Percentiles rank a stretch among this genome's conserved stretches.
phyloP scores from a whole-genome alignment of 495 filamentous ascomycete genomes.

The Penicillium mononematosum region DNA sequence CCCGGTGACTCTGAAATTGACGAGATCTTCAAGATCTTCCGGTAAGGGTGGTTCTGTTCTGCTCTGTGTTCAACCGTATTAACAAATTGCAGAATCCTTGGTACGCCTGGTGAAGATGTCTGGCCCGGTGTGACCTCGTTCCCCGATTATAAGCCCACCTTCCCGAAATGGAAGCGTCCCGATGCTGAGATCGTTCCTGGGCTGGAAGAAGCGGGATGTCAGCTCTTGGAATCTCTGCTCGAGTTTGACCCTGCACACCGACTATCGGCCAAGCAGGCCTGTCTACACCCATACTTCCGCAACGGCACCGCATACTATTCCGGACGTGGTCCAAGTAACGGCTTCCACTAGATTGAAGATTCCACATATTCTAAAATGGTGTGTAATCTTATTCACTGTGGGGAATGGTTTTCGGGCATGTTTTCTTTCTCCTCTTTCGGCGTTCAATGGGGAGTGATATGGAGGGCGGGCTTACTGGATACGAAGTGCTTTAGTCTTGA shows the following conservation, averaged over 20 bases:
- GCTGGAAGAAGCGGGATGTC: conserved; percentile 73
- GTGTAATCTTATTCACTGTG: conserved; percentile 26
- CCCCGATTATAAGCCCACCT: conserved; percentile 95
- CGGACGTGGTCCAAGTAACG: conserved; percentile 45
- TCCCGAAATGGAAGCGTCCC: conserved; percentile 92
- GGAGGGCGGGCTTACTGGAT: conserved; percentile 33
- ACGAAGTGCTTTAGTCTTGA: conserved; percentile 33
- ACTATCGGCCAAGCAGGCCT: conserved; percentile 94
- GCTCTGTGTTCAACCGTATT: background rate
- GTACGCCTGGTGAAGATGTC: conserved; percentile 80
- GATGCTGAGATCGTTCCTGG: conserved; percentile 55
- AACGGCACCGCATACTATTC: conserved; percentile 58
- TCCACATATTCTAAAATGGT: conserved; percentile 2
- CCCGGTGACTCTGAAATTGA: conserved; percentile 98
- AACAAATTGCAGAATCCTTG: conserved; percentile 63
- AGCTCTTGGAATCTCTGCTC: conserved; percentile 87
- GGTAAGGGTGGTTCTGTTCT: conserved; percentile 48
- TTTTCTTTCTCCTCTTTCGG: conserved; percentile 36
- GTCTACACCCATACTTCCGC: conserved; percentile 89
- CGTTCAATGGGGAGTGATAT: conserved; percentile 41
- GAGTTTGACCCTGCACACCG: conserved; percentile 93
- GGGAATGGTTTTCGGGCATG: conserved; percentile 11
- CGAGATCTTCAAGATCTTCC: conserved; percentile 99
- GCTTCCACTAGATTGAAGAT: conserved; percentile 34
- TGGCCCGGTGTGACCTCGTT: conserved; percentile 98